A percentile compares a stretch with the other conserved stretches of the same genome.
phyloP scores from a whole-genome alignment of 257 asterid species.

The Petunia axillaris region DNA sequence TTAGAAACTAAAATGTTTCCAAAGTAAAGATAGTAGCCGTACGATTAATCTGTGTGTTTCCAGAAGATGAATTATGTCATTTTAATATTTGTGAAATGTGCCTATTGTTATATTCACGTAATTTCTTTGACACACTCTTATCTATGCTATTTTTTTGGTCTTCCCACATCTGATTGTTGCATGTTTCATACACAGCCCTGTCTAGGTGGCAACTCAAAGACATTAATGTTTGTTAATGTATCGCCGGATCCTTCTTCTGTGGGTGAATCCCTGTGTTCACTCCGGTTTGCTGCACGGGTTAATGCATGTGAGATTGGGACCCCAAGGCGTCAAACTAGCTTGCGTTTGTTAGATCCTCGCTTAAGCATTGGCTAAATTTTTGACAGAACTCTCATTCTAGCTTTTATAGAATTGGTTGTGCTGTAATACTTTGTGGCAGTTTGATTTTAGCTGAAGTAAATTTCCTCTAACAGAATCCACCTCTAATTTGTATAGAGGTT shows the following conservation, averaged over 20 bases:
- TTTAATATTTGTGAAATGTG: slow-evolving; percentile 9
- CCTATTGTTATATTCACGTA: neutral
- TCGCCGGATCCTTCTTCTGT: slow-evolving; percentile 83
- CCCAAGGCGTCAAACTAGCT: slow-evolving; percentile 89
- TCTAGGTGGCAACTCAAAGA: slow-evolving; percentile 97
- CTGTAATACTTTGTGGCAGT: slow-evolving; percentile 42
- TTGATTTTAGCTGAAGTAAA: slow-evolving; percentile 41
- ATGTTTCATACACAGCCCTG: slow-evolving; percentile 70
- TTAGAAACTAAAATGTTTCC: neutral
- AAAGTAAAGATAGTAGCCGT: neutral
- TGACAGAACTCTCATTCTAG: slow-evolving; percentile 26
- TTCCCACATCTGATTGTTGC: neutral
- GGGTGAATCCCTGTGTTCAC: slow-evolving; percentile 95
- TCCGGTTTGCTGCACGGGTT: slow-evolving; percentile 93
- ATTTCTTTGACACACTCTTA: neutral
- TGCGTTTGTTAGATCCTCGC: slow-evolving; percentile 67
- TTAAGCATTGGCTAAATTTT: slow-evolving; percentile 72
- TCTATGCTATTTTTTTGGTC: neutral
- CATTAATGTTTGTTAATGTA: slow-evolving; percentile 84
- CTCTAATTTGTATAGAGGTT: slow-evolving; percentile 61
- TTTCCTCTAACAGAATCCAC: slow-evolving; percentile 46
- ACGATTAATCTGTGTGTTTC: slow-evolving; percentile 2
- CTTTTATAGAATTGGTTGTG: slow-evolving; percentile 27
- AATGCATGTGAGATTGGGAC: slow-evolving; percentile 94
- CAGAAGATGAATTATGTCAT: neutral